Percentiles rank a stretch among this genome's conserved stretches.
phyloP scores from a whole-genome alignment of 371 early-diverging fungal genomes.

The Capniomyces stellatus region DNA sequence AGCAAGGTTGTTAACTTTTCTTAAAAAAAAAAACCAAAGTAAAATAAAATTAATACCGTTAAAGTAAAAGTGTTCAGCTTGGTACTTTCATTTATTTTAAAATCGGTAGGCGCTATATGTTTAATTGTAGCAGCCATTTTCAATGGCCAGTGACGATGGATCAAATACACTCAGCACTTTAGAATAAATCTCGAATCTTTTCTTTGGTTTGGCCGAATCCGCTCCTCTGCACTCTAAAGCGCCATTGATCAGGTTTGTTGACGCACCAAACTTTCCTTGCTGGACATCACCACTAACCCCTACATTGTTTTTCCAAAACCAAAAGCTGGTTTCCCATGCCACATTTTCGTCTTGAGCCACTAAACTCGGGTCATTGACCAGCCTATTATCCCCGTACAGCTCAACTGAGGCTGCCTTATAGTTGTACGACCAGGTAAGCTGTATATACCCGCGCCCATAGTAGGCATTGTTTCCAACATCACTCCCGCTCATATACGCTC shows the following conservation, averaged over 20 bases:
- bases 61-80: not conserved
- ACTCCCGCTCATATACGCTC: not conserved
- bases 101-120: too few relatives aligned
- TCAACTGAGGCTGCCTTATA: conserved; percentile 3
- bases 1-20: not conserved
- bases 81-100: too few relatives aligned
- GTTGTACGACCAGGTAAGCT: conserved; percentile 8
- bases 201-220: conserved; percentile 18
- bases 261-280: conserved; percentile 4
- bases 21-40: conserved; percentile 18
- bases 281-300: not conserved
- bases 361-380: conserved; percentile 1
- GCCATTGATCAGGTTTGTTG: conserved; percentile 7
- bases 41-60: not conserved
- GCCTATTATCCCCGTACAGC: conserved; percentile 5
- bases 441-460: conserved; percentile 10
- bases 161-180: conserved; percentile 14
- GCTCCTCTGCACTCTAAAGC: conserved; percentile 10
- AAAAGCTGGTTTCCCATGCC: not conserved
- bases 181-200: conserved; percentile 21
- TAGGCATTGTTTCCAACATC: not conserved
- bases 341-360: not conserved
- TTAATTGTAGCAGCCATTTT: conserved; percentile 21
- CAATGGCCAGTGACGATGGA: conserved; percentile 10
- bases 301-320: conserved; percentile 3